Conservation (phyloP, 2,329 filamentous ascomycete species). For the Fusarium torulosum region DNA sequence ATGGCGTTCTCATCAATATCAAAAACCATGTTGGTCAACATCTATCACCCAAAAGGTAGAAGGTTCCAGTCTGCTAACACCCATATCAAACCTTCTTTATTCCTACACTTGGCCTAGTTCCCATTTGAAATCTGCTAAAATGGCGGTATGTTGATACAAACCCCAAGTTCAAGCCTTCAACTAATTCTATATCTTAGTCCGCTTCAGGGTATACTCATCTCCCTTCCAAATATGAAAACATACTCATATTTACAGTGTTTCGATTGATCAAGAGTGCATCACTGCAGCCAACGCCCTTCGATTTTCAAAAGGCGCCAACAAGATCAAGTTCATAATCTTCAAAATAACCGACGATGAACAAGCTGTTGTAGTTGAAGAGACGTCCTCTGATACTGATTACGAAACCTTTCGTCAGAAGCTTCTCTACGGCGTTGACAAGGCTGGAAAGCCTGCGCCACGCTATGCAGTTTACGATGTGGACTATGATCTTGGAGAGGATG, state of each 20-base stretch:
- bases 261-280: slow-evolving; percentile 32
- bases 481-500: slow-evolving; percentile 37
- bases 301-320: slow-evolving; percentile 13
- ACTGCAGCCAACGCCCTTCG: slow-evolving; percentile 23
- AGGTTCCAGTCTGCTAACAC: neutral
- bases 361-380: slow-evolving; percentile 31
- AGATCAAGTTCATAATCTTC: slow-evolving; percentile 34
- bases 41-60: neutral
- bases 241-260: slow-evolving; percentile 16
- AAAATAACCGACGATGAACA: slow-evolving; percentile 33
- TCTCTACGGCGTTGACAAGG: slow-evolving; percentile 9
- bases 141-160: neutral
- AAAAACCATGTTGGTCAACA: neutral
- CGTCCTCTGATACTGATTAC: slow-evolving; percentile 20
- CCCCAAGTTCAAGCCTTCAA: fast-evolving
- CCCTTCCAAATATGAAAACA: fast-evolving
- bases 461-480: slow-evolving; percentile 40
- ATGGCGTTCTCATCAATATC: neutral
- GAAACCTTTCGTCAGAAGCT: slow-evolving; percentile 34
- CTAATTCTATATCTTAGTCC: neutral
- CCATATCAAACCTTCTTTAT: neutral
- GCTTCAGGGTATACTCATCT: slow-evolving; percentile 11
- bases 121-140: neutral
- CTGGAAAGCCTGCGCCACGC: slow-evolving; percentile 26
- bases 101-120: too few species aligned